Conservation (phyloP, 768 basidiomycete species). For the Suillus ampliporus region DNA sequence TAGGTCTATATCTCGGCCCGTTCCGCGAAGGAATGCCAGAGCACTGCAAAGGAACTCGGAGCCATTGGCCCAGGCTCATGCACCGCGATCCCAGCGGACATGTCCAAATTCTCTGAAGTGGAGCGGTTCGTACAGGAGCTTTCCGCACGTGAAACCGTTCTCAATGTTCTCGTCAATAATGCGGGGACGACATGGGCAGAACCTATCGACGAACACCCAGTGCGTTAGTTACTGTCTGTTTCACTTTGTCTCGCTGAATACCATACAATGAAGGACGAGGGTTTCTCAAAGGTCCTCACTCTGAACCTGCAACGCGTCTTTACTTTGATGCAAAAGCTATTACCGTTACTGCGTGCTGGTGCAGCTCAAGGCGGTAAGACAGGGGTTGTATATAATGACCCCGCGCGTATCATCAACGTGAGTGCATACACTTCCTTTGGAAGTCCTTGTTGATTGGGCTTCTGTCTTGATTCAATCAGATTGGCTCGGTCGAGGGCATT, state of each 20-base stretch:
- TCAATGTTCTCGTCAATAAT: constrained; percentile 70
- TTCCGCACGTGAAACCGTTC: constrained; percentile 52
- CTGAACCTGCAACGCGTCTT: constrained; percentile 70
- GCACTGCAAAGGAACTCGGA: constrained; percentile 57
- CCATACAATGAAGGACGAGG: constrained; percentile 47
- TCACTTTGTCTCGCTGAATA: constrained; percentile 14
- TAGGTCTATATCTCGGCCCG: constrained; percentile 71
- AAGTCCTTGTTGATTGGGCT: constrained; percentile 4
- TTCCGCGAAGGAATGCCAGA: constrained; percentile 53
- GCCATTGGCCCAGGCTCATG: constrained; percentile 59
- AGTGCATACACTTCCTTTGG: constrained; percentile 18
- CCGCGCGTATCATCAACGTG: constrained; percentile 66
- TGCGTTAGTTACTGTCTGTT: constrained; percentile 24
- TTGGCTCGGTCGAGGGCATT: constrained; percentile 65
- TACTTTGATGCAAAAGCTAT: constrained; percentile 62
- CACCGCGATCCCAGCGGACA: constrained; percentile 57
- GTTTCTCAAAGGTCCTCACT: constrained; percentile 64
- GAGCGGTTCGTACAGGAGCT: constrained; percentile 57
- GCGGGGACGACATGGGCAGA: constrained; percentile 65
- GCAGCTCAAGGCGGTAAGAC: constrained; percentile 45
- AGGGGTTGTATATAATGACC: constrained; percentile 46
- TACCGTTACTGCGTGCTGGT: constrained; percentile 59
- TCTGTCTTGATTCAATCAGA: constrained; percentile 43
- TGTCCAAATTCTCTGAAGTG: constrained; percentile 59
- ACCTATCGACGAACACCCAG: constrained; percentile 51